Percentiles rank a stretch among this genome's conserved stretches.
Evolutionary conservation across 169 alveolate genomes (phyloP).

Genomic region (Theileria equi): DNA sequence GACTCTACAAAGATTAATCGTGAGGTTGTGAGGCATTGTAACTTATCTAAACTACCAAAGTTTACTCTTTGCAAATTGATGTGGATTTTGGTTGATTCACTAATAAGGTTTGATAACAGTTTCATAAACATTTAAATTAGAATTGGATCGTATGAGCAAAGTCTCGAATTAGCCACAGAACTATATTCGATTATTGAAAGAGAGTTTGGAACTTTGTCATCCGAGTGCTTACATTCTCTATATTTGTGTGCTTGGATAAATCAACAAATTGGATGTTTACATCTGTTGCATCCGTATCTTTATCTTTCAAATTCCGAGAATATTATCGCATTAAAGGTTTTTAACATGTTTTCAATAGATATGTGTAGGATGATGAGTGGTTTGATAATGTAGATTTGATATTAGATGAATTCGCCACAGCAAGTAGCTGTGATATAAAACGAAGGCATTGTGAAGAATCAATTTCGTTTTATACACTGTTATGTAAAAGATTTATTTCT

Average conservation of each 20-base stretch:
- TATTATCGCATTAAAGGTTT: conserved; percentile 1
- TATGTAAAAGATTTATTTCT: conserved; percentile 31
- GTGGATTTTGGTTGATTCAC: conserved; percentile 58
- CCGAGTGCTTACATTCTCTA: conserved; percentile 44
- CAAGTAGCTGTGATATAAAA: conserved; percentile 17
- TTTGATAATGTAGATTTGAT: conserved; percentile 8
- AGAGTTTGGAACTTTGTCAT: conserved; percentile 43
- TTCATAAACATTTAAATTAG: conserved; percentile 1
- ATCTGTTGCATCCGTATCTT: conserved; percentile 42
- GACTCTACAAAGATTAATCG: conserved; percentile 34
- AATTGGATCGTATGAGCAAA: conserved; percentile 32
- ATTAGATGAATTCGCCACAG: conserved; percentile 40
- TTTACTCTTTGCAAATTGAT: conserved; percentile 37
- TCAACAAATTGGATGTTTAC: conserved; percentile 57
- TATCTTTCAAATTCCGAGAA: conserved; percentile 44
- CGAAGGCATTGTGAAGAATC: conserved; percentile 25
- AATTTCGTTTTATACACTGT: conserved; percentile 20
- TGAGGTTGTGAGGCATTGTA: conserved; percentile 38
- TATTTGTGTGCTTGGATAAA: conserved; percentile 57
- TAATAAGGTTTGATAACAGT: conserved; percentile 11
- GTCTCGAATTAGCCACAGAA: conserved; percentile 45
- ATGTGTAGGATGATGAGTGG: conserved; percentile 17
- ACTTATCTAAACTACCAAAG: conserved; percentile 40
- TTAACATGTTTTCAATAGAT: neutral
- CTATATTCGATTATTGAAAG: conserved; percentile 23